Evolutionary conservation across 345 rosid genomes (phyloP).

Genomic region (Rhodamnia rubescens): DNA sequence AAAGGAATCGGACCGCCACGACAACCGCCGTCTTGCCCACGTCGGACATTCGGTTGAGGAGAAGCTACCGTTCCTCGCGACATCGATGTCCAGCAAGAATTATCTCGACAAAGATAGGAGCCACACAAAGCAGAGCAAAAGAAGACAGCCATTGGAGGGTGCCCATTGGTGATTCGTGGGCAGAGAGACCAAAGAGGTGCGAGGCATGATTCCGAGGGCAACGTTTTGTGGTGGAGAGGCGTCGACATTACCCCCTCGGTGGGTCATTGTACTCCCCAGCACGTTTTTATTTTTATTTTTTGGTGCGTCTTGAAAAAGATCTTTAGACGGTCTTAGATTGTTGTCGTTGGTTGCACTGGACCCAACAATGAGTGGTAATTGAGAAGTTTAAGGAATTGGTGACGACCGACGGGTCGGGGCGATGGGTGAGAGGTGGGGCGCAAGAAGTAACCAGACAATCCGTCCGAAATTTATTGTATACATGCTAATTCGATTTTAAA

Average conservation of each 20-base stretch:
- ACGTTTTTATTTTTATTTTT: neutral
- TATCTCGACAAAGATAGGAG: neutral
- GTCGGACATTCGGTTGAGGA: neutral
- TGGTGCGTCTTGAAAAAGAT: neutral
- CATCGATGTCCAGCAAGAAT: neutral
- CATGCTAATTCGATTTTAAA: accelerated
- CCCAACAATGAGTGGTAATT: neutral
- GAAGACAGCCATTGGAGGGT: neutral
- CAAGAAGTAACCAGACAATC: neutral
- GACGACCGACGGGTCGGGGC: neutral
- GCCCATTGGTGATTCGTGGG: neutral
- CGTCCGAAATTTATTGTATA: accelerated
- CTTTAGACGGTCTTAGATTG: neutral
- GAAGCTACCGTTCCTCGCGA: neutral
- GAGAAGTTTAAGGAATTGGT: neutral
- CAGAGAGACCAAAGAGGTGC: neutral
- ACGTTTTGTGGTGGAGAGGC: slow-evolving; percentile 8
- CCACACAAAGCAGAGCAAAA: neutral
- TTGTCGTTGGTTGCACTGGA: neutral
- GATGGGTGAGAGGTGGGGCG: neutral
- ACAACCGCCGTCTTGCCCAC: neutral
- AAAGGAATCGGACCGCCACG: neutral
- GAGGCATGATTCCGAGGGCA: neutral
- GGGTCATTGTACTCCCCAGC: neutral
- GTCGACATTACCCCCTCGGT: slow-evolving; percentile 3